These are phyloP conservation scores for Pochonia chlamydosporia DNA, from an alignment of 2,329 filamentous ascomycete species.

Conservation along the genomic window DNA sequence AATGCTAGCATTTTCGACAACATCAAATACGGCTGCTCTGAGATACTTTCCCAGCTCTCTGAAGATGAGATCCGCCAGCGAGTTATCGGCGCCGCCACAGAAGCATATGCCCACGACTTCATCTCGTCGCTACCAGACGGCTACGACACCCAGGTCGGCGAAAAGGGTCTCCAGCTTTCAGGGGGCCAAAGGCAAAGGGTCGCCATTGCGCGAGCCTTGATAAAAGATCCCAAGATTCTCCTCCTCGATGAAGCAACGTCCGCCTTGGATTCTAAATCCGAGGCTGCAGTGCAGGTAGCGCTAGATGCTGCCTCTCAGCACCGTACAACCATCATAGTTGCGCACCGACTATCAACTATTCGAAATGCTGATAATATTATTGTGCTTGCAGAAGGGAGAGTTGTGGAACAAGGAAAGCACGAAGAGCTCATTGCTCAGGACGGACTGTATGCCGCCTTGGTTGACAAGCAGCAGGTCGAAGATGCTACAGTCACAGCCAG, in stretches of 20 bases:
- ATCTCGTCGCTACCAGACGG: conserved; percentile 10
- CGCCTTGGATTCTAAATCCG: conserved; percentile 12
- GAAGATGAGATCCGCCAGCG: not conserved
- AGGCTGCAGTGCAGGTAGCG: conserved; percentile 40
- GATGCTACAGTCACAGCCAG: too few species aligned
- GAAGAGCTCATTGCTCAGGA: conserved; percentile 41
- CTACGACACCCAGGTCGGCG: conserved; percentile 12
- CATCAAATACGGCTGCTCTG: conserved; percentile 27
- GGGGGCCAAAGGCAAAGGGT: conserved; percentile 13
- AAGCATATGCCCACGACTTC: conserved; percentile 12
- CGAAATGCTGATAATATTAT: conserved; percentile 55
- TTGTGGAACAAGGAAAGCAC: conserved; percentile 54
- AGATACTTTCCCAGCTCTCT: conserved; percentile 16
- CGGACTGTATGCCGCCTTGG: not conserved
- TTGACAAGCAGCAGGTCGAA: too few species aligned
- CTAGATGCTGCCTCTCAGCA: conserved; percentile 20
- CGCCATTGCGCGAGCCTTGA: conserved; percentile 11
- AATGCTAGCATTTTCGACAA: conserved; percentile 37
- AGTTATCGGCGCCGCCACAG: conserved; percentile 7
- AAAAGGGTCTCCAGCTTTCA: conserved; percentile 8
- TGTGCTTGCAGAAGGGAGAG: conserved; percentile 50
- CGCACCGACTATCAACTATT: conserved; percentile 50
- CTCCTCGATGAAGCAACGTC: conserved; percentile 14
- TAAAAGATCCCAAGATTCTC: conserved; percentile 18
- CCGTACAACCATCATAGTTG: conserved; percentile 54